These are phyloP conservation scores for Lipomyces yamadae DNA, from an alignment of 805 yeast species.

Conservation along the genomic window DNA sequence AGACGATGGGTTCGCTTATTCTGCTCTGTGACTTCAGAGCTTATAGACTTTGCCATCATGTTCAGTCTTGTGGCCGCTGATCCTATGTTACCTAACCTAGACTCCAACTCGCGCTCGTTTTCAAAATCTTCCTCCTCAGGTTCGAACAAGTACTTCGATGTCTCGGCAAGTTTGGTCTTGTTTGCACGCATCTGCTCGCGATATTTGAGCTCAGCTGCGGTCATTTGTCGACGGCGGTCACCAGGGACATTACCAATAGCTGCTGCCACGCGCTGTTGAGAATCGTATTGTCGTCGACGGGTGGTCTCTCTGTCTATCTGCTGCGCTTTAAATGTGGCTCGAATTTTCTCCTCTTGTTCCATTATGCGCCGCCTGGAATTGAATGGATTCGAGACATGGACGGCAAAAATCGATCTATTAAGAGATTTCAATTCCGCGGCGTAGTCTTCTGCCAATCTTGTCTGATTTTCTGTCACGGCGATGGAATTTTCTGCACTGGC, in stretches of 20 bases:
- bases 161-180: conserved; percentile 58
- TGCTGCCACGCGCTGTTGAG: conserved; percentile 69
- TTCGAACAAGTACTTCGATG: conserved; percentile 78
- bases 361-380: conserved; percentile 75
- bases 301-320: conserved; percentile 66
- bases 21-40: conserved; percentile 79
- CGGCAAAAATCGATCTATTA: conserved; percentile 80
- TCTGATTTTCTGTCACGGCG: conserved; percentile 78
- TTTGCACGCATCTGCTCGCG: conserved; percentile 53
- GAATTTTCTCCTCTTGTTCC: conserved; percentile 72
- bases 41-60: conserved; percentile 70
- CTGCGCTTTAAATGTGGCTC: conserved; percentile 64
- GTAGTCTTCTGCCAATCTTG: conserved; percentile 78
- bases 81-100: conserved; percentile 78
- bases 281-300: conserved; percentile 60
- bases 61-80: conserved; percentile 71
- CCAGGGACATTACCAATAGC: conserved; percentile 46
- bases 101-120: conserved; percentile 83
- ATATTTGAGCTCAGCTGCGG: conserved; percentile 30
- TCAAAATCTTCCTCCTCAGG: conserved; percentile 92
- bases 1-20: conserved; percentile 72
- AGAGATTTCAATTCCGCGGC: conserved; percentile 77
- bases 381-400: conserved; percentile 87
- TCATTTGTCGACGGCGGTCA: conserved; percentile 31
- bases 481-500: conserved; percentile 79